These are phyloP conservation scores for Phellinidium pouzarii DNA, from an alignment of 1,284 basidiomycete genomes.

Conservation along the genomic window DNA sequence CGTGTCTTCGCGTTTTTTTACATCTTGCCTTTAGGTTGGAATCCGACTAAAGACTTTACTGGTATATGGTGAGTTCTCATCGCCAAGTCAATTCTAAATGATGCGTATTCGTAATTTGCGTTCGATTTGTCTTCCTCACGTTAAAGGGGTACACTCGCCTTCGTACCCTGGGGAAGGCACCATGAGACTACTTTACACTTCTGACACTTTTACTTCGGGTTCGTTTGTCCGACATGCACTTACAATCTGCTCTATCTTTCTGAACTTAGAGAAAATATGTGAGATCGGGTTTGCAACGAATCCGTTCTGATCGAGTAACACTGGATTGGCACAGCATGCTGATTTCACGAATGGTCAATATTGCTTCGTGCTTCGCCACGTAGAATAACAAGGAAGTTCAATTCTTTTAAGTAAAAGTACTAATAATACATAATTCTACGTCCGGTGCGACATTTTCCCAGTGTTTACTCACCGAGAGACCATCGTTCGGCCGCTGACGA, in stretches of 20 bases:
- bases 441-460: background rate
- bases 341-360: no score
- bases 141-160: conserved; percentile 15
- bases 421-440: background rate
- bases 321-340: no score
- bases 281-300: no score
- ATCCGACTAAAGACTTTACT: no score
- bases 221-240: background rate
- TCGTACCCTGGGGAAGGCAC: conserved; percentile 5
- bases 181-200: conserved; percentile 14
- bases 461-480: conserved; percentile 39
- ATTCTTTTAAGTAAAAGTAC: background rate
- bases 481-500: conserved; percentile 46
- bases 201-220: background rate
- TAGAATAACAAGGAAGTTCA: no score
- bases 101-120: conserved; percentile 17
- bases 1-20: no score
- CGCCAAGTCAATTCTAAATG: background rate
- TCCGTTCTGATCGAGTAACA: no score
- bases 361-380: no score
- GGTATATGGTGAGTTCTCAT: conserved; percentile 4
- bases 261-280: no score
- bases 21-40: no score
- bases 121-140: conserved; percentile 15
- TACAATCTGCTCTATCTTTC: background rate